These are phyloP conservation scores for Zopfochytrium polystomum DNA, from an alignment of 371 early-diverging fungal species.

Conservation along the genomic window DNA sequence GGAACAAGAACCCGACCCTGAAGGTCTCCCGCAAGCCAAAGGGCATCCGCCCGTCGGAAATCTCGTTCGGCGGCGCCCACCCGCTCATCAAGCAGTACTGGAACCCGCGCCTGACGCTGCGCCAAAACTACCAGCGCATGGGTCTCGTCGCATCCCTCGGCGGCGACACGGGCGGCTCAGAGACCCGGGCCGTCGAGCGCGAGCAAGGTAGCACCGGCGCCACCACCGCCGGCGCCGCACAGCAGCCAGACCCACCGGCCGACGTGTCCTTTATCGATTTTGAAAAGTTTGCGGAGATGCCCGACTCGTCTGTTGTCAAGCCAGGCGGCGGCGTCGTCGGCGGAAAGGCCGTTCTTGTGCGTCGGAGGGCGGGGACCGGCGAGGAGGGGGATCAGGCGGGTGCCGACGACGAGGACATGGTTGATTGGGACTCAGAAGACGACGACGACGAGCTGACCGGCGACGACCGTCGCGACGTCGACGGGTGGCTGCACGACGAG, in stretches of 20 bases:
- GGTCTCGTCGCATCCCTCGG: conserved; percentile 78
- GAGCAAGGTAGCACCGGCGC: conserved; percentile 7
- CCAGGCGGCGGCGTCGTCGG: conserved; percentile 19
- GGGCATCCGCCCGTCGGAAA: conserved; percentile 28
- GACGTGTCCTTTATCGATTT: too few relatives aligned
- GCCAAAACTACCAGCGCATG: conserved; percentile 63
- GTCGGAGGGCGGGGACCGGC: conserved; percentile 7
- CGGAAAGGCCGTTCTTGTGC: conserved; percentile 13
- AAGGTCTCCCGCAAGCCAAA: conserved; percentile 38
- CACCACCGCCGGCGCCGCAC: conserved; percentile 15
- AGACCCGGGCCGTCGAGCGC: conserved; percentile 12
- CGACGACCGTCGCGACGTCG: conserved; percentile 50
- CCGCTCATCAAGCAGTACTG: conserved; percentile 63
- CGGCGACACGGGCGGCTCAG: conserved; percentile 73
- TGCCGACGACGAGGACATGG: conserved; percentile 26
- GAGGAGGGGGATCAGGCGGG: conserved; percentile 3
- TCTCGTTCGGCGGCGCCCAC: conserved; percentile 37
- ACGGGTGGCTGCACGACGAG: conserved; percentile 50
- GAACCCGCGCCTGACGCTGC: conserved; percentile 72
- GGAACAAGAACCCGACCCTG: conserved; percentile 29
- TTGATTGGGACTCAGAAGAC: conserved; percentile 20
- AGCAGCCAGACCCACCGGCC: conserved; percentile 1
- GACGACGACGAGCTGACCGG: conserved; percentile 53
- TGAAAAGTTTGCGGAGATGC: background rate
- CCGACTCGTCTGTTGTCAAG: conserved; percentile 4